Evolutionary conservation across 2,329 filamentous ascomycete genomes (phyloP).

Genomic region (Cladosporium sp.): DNA sequence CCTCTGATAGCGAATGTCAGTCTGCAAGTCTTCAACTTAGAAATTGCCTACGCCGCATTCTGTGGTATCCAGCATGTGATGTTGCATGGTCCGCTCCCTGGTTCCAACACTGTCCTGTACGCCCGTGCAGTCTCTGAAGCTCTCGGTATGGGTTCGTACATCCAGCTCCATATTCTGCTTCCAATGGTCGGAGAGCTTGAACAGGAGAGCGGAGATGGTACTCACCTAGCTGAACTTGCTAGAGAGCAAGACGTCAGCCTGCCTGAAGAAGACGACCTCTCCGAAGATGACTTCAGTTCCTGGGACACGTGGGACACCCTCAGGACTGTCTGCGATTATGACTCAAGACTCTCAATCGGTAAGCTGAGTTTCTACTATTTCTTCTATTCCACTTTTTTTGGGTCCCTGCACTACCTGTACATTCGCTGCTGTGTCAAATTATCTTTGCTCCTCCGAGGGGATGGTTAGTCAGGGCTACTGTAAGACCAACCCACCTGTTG

Average conservation of each 20-base stretch:
- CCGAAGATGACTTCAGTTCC: slow-evolving; percentile 63
- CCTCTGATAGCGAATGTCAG: slow-evolving; percentile 80
- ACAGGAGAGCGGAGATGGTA: slow-evolving; percentile 43
- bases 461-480: no score
- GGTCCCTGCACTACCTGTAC: not conserved
- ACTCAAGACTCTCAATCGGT: slow-evolving; percentile 75
- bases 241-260: slow-evolving; percentile 22
- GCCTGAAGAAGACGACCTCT: slow-evolving; percentile 13
- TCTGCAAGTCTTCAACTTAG: slow-evolving; percentile 80
- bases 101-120: slow-evolving; percentile 61
- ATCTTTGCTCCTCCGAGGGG: no score
- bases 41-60: slow-evolving; percentile 92
- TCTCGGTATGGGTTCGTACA: slow-evolving; percentile 64
- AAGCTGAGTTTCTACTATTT: slow-evolving; percentile 38
- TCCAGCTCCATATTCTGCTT: slow-evolving; percentile 74
- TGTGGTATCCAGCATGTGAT: slow-evolving; percentile 82
- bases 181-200: slow-evolving; percentile 74
- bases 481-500: no score
- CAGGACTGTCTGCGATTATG: slow-evolving; percentile 79
- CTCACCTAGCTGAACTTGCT: slow-evolving; percentile 48
- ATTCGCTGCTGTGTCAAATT: no score
- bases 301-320: slow-evolving; percentile 96
- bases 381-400: slow-evolving; percentile 2
- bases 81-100: slow-evolving; percentile 60
- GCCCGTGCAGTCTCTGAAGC: slow-evolving; percentile 78